Conservation (phyloP, 805 yeast species). For the Candida methanosorbosa region DNA sequence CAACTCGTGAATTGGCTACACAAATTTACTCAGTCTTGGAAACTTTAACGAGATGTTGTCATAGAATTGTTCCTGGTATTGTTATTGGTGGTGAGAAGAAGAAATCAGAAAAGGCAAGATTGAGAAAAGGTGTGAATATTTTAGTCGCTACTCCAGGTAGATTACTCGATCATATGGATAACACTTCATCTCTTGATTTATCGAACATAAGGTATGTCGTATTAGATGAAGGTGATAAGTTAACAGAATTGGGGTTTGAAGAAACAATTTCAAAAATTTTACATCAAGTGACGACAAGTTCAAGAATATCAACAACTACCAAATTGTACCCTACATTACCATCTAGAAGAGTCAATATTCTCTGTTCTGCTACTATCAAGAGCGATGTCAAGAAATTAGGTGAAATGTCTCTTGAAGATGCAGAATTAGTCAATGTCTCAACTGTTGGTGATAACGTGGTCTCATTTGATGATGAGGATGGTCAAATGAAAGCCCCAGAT, state of each 20-base stretch:
- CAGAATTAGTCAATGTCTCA: conserved; percentile 48
- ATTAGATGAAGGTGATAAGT: conserved; percentile 92
- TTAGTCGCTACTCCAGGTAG: conserved; percentile 98
- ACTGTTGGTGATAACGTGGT: conserved; percentile 22
- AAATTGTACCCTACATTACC: conserved; percentile 54
- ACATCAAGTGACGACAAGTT: conserved; percentile 39
- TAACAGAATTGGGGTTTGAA: conserved; percentile 94
- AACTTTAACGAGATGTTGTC: conserved; percentile 64
- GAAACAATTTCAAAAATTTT: conserved; percentile 81
- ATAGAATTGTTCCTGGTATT: conserved; percentile 87
- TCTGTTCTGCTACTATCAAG: conserved; percentile 94
- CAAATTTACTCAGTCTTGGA: conserved; percentile 84
- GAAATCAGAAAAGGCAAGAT: conserved; percentile 90
- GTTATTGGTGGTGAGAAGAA: conserved; percentile 98
- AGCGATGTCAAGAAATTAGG: conserved; percentile 75
- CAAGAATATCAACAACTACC: conserved; percentile 27
- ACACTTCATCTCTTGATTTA: conserved; percentile 68
- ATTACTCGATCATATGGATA: conserved; percentile 86
- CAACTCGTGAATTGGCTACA: conserved; percentile 90
- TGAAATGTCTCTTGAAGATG: conserved; percentile 61
- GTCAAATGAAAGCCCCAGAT: conserved; percentile 63
- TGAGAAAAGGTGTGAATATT: conserved; percentile 91
- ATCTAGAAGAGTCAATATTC: conserved; percentile 56
- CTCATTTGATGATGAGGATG: conserved; percentile 10
- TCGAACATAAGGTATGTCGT: conserved; percentile 79